A percentile compares a stretch with the other conserved stretches of the same genome.
phyloP scores from a whole-genome alignment of 1,139 yeast species.

The Saccharomyces hybrid region DNA sequence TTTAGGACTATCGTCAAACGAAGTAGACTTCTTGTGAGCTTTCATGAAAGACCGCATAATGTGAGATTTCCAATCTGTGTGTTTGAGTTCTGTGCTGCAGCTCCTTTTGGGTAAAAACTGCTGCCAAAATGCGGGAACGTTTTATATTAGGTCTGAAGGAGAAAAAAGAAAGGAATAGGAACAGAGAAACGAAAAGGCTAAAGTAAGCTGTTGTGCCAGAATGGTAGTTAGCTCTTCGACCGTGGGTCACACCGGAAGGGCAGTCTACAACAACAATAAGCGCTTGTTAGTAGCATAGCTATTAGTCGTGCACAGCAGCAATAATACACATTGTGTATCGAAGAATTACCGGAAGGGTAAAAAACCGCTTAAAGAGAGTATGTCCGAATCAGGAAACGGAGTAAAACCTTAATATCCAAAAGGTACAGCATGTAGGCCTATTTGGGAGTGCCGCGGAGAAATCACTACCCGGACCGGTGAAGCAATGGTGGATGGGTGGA shows the following conservation, averaged over 20 bases:
- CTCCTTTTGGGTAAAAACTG: background rate
- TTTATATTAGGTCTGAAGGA: background rate
- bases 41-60: slow-evolving; percentile 35
- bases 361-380: background rate
- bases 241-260: background rate
- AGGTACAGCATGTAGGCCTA: background rate
- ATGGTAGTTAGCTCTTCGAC: background rate
- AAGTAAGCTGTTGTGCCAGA: background rate
- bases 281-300: background rate
- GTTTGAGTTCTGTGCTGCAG: background rate
- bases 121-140: background rate
- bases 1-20: slow-evolving; percentile 26
- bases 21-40: slow-evolving; percentile 32
- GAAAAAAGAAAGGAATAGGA: background rate
- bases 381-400: background rate
- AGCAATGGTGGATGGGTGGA: background rate
- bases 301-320: background rate
- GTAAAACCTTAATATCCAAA: background rate
- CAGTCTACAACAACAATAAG: background rate
- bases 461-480: background rate
- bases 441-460: background rate
- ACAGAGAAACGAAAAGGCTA: background rate
- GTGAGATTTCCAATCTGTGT: background rate
- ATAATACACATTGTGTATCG: background rate
- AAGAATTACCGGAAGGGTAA: background rate